Evolutionary conservation across 352 stramenopile genomes (phyloP).

Genomic region (Phytophthora tentaculata): DNA sequence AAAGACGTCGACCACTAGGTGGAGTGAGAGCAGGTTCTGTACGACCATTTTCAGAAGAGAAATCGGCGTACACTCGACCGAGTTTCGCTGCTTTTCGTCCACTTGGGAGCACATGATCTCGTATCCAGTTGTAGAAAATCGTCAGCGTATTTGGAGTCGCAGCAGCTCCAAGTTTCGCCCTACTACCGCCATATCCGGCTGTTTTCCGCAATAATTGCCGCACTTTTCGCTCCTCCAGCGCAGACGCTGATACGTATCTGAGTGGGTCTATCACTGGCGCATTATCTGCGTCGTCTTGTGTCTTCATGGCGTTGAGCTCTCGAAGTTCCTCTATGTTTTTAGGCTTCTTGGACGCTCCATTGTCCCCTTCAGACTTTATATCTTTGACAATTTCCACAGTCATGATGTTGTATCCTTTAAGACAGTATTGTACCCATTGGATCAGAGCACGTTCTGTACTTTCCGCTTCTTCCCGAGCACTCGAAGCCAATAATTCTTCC

Average conservation of each 20-base stretch:
- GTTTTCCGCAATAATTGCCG: slow-evolving; percentile 46
- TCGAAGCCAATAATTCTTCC: slow-evolving; percentile 55
- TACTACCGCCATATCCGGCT: slow-evolving; percentile 17
- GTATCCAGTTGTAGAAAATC: slow-evolving; percentile 12
- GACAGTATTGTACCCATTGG: slow-evolving; percentile 64
- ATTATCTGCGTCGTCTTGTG: not conserved
- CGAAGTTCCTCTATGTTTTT: slow-evolving; percentile 48
- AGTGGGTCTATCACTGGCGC: slow-evolving; percentile 11
- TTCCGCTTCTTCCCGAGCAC: slow-evolving; percentile 47
- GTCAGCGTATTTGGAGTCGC: not conserved
- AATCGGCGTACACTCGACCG: slow-evolving; percentile 25
- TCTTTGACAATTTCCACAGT: slow-evolving; percentile 77
- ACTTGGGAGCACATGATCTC: slow-evolving; percentile 10
- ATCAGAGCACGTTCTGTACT: slow-evolving; percentile 46
- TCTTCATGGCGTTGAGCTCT: slow-evolving; percentile 22
- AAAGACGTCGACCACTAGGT: slow-evolving; percentile 10
- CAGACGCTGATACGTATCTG: slow-evolving; percentile 30
- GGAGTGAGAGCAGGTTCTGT: not conserved
- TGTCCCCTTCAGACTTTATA: slow-evolving; percentile 52
- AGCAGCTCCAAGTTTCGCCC: not conserved
- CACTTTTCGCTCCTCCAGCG: slow-evolving; percentile 51
- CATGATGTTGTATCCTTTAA: slow-evolving; percentile 78
- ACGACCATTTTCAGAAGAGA: not conserved
- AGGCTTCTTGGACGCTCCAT: slow-evolving; percentile 27
- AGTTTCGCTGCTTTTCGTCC: slow-evolving; percentile 23